Evolutionary conservation across 352 stramenopile species (phyloP), one percentile per base, ranked within the genome.

Genomic region (Phytophthora boehmeriae): DNA sequence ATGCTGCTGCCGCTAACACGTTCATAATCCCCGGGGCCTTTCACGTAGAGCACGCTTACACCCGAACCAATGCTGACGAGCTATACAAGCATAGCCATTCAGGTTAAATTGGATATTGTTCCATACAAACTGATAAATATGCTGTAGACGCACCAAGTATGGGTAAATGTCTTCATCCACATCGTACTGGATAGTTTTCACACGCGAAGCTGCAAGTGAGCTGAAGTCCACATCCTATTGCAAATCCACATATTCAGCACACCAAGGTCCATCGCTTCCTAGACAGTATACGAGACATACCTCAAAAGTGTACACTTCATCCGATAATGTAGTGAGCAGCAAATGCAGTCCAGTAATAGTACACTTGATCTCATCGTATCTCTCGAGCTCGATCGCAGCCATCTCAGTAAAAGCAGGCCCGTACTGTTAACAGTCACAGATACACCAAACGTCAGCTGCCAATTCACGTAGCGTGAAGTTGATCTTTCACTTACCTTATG

Each of bases 31-130:
- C 89, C 84, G 2, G 95, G 92, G 0, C 93, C 92, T 59, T 97
- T 95, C 13, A 98, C 93, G 60, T 97, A 78, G 44, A 99, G 62
- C 38, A 99, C 97, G 56, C 95, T 99, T 38, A 99, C 97, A 35
- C 98, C 98, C 1, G 96, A 99, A 5, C 98, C 98, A 66, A 99
- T 99, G 47, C 95, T 99, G 14, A 99, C 98, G 41, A 99, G 80
- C 68, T 95, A 45, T 2, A 56, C 34, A 2, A 35, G 39, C 17
- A 60, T 41, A 9, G 10, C 50, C 5, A n/a, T 6, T 16, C 2
- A 10, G 4, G 45, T 17, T 66, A 22, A 38, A 16, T 34, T 9
- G 39, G 35, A 43, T 49, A 34, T 43, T 16, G 10, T 10, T 25
- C 11, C 4, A 17, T 41, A 8, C 14, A 19, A 22, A 8, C 30